Evolutionary conservation across 2,329 filamentous ascomycete genomes (phyloP), one percentile per base, ranked within the genome.

Genomic region (Sporothrix mexicana): DNA sequence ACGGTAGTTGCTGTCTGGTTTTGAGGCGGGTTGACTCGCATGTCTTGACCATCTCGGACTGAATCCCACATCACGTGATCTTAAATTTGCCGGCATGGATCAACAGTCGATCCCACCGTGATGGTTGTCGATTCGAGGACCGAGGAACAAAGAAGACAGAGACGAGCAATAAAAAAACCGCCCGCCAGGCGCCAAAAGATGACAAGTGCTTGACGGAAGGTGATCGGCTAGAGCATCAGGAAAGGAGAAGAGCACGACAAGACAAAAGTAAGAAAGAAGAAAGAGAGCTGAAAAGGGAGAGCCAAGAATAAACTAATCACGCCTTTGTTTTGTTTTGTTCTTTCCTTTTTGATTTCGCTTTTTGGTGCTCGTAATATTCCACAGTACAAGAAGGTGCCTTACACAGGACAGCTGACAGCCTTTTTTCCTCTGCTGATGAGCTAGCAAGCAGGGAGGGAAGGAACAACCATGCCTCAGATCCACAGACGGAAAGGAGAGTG

Each of bases 41-140:
- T 36, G 4, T 36, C 30, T 36, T 36, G 30, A 36, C 30, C 8
- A n/a, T 20, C 47, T 55, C 51, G 25, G 8, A 55, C 13, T 23
- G 10, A 25, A 4, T 25, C 9, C 23, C n/a, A 2, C 17, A 13
- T 68, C 64, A 68, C 64, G 64, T 68, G 45, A 68, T n/a, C 30
- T 23, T 68, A 25, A 30, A 68, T 30, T 68, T 68, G 64, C 47
- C 25, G 49, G 66, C n/a, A 69, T 69, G 47, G 64, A 68, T 67
- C 64, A 36, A 45, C 64, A 51, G n/a, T 68, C 23, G 64, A n/a
- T 13, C 64, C 30, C 45, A 45, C 41, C 12, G 15, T 23, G 43
- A 36, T 30, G 20, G 62, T 13, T 13, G 64, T 41, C 25, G 23
- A 51, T 49, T 66, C 41, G 43, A 49, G 43, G 10, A n/a, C 36